Evolutionary conservation across 164 flowering plant genomes (phyloP), one percentile per base, ranked within the genome.

Genomic region (Magnolia kwangsiensis): DNA sequence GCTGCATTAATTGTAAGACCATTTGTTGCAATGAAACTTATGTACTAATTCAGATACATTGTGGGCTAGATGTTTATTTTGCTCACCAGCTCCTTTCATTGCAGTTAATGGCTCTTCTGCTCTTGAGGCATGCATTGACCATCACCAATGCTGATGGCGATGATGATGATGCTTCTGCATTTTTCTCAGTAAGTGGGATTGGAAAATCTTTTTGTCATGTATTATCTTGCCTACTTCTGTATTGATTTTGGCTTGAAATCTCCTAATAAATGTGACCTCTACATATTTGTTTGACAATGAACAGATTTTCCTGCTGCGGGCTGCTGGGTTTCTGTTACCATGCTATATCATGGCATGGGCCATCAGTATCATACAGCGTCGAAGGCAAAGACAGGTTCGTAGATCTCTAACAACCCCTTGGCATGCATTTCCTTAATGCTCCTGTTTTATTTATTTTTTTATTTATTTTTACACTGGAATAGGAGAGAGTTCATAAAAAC

Each of bases 281-380:
- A 55, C 2, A 24, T 10, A 19, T 64, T 51, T 20, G 50, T 3
- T 63, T 69, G 29, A 67, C 64, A 68, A 55, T 74, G 67, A 51
- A 76, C 93, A 95, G 98, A 90, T 95, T 74, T 91, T 93, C 89
- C 78, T 95, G 84, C 92, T 95, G 63, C 92, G 97, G 14, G 98
- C 91, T 78, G 93, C 92, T 79, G 98, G 94, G 31, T 95, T 95
- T 84, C 89, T 95, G 69, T 81, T 95, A 69, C 99, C 98, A 51
- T 92, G 97, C 85, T 95, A 95, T 83, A 91, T 92, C 72, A 92
- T 94, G 96, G 97, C 98, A 58, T 92, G 97, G 95, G 97, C 96
- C 68, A 88, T 95, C 78, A 92, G 93, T 80, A 88, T 95, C 72
- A 73, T 96, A 85, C 98, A 96, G 79, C 94, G 89, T 11, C 87